These are phyloP conservation scores for Solanum pinnatisectum DNA, from an alignment of 257 asterid genomes.

Conservation along the genomic window DNA sequence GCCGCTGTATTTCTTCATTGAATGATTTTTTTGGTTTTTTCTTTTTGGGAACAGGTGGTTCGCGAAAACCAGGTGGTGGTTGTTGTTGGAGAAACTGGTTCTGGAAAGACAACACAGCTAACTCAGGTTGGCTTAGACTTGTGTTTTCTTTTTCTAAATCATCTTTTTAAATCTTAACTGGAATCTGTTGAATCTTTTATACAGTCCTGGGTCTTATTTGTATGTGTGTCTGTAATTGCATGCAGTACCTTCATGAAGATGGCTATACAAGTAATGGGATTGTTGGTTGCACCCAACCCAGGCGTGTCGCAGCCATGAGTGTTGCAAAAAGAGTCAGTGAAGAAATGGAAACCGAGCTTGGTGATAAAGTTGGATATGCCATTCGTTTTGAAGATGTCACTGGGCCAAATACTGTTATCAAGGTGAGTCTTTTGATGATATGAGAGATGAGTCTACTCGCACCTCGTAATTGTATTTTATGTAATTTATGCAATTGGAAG, in stretches of 20 bases:
- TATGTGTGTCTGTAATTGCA: slow-evolving; percentile 6
- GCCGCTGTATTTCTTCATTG: not conserved
- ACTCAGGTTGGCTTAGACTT: slow-evolving; percentile 61
- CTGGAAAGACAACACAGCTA: slow-evolving; percentile 93
- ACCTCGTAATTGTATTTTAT: not conserved
- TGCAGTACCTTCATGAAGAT: slow-evolving; percentile 91
- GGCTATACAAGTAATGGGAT: slow-evolving; percentile 61
- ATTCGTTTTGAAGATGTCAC: slow-evolving; percentile 98
- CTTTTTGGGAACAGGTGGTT: slow-evolving; percentile 41
- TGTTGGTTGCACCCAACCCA: slow-evolving; percentile 96
- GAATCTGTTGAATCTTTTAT: not conserved
- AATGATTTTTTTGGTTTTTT: not conserved
- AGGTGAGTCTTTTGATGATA: slow-evolving; percentile 31
- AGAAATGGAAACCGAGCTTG: slow-evolving; percentile 95
- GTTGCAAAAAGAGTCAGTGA: slow-evolving; percentile 98
- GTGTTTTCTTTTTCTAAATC: not conserved
- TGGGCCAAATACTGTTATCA: slow-evolving; percentile 78
- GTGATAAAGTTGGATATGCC: slow-evolving; percentile 87
- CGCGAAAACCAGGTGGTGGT: slow-evolving; percentile 95
- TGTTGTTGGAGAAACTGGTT: slow-evolving; percentile 98
- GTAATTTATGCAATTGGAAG: not conserved
- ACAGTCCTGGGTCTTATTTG: not conserved
- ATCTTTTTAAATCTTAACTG: not conserved
- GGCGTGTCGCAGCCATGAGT: slow-evolving; percentile 99
- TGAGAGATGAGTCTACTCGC: not conserved